A percentile compares a stretch with the other conserved stretches of the same genome.
Evolutionary conservation across 345 rosid genomes (phyloP).

Genomic region (Excoecaria agallocha): DNA sequence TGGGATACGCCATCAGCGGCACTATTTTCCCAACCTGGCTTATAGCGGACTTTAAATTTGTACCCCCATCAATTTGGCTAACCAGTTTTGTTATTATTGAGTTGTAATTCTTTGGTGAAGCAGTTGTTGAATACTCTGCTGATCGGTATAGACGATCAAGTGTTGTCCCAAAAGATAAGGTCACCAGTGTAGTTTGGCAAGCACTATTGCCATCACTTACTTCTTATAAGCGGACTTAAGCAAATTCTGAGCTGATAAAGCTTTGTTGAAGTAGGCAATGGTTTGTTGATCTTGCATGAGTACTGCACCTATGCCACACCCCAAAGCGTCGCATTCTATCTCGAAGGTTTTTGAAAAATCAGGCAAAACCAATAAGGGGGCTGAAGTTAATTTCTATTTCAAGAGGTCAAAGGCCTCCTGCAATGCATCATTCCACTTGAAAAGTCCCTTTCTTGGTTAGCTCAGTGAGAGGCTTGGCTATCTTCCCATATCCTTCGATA

Average conservation of each 20-base stretch:
- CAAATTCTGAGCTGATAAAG: neutral
- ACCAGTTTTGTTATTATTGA: neutral
- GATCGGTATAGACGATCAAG: neutral
- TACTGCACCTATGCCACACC: neutral
- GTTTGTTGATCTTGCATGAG: neutral
- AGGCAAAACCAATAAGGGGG: neutral
- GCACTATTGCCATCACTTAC: neutral
- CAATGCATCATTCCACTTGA: neutral
- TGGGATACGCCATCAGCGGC: neutral
- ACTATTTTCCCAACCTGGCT: neutral
- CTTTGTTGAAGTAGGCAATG: neutral
- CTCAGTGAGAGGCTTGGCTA: too few relatives aligned
- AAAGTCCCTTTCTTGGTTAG: too few relatives aligned
- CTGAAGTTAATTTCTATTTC: neutral
- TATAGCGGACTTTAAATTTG: neutral
- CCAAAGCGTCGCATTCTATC: neutral
- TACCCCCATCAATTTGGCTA: neutral
- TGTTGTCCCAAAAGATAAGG: neutral
- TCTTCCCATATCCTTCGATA: too few relatives aligned
- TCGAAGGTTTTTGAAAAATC: neutral
- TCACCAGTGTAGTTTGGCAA: neutral
- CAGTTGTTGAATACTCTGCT: neutral
- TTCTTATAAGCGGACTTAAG: too few relatives aligned
- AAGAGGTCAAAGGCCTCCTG: neutral
- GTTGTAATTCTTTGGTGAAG: neutral